A percentile compares a stretch with the other conserved stretches of the same genome.
Evolutionary conservation across 176 grass and related monocot species (phyloP).

Genomic region (Phragmites australis): DNA sequence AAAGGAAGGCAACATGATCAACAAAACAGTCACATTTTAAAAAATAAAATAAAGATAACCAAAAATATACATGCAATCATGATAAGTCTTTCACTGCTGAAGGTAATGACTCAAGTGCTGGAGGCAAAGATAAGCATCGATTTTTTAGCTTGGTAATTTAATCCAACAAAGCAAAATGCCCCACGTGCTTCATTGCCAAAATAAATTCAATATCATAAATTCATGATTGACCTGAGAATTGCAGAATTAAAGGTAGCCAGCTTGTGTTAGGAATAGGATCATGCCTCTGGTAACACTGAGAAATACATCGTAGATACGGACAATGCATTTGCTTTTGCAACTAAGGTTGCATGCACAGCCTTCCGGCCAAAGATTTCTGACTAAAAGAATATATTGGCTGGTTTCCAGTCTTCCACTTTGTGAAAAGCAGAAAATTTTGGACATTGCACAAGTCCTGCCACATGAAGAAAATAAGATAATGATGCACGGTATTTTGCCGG

Average conservation of each 20-base stretch:
- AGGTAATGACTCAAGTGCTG: neutral
- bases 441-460: neutral
- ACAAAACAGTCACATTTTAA: neutral
- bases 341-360: neutral
- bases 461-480: conserved; percentile 1
- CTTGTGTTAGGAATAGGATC: neutral
- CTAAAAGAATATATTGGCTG: neutral
- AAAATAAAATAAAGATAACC: neutral
- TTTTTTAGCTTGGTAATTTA: neutral
- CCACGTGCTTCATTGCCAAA: conserved; percentile 1
- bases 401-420: neutral
- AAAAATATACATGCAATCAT: neutral
- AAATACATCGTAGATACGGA: neutral
- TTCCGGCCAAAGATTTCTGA: neutral
- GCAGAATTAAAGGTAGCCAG: neutral
- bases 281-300: neutral
- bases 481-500: neutral
- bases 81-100: neutral
- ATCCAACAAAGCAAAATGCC: neutral
- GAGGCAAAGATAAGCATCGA: neutral
- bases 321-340: neutral
- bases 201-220: neutral
- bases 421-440: neutral
- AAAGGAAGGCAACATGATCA: conserved; percentile 20
- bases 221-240: neutral